A percentile compares a stretch with the other conserved stretches of the same genome.
Conservation (phyloP, 2,329 filamentous ascomycete species). For the Lecanicillium sp. region DNA sequence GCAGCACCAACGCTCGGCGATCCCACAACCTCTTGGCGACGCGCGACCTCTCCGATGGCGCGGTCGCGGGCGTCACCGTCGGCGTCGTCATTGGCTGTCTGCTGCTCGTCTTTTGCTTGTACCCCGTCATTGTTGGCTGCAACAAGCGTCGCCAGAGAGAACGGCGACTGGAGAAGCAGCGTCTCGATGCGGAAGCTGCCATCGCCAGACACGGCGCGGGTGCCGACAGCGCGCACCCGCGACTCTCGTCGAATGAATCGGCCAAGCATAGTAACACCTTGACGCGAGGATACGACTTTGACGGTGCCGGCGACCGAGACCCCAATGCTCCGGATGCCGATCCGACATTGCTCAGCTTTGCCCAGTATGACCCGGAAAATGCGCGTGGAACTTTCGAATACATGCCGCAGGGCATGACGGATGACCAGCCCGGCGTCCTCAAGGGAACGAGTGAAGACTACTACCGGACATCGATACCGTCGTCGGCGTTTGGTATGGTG, state of each 20-base stretch:
- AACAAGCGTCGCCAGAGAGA: constrained; percentile 25
- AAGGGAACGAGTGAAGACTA: constrained; percentile 35
- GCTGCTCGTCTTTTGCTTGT: constrained; percentile 32
- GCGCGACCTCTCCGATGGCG: constrained; percentile 26
- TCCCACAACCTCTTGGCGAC: not conserved
- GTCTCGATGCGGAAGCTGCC: constrained; percentile 27
- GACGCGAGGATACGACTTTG: constrained; percentile 21
- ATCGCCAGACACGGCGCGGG: constrained; percentile 15
- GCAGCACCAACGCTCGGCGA: not conserved
- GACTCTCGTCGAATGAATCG: constrained; percentile 33
- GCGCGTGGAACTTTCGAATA: constrained; percentile 13
- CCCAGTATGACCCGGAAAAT: constrained; percentile 5
- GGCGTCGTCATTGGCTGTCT: constrained; percentile 29
- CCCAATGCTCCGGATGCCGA: constrained; percentile 3
- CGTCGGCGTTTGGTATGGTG: constrained; percentile 36
- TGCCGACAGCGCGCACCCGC: constrained; percentile 23
- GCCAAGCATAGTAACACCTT: constrained; percentile 26
- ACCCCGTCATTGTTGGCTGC: constrained; percentile 32
- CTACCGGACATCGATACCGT: constrained; percentile 35
- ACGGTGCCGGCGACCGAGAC: not conserved
- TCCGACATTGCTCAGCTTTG: constrained; percentile 13
- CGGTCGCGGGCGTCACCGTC: constrained; percentile 33
- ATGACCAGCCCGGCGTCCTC: constrained; percentile 27
- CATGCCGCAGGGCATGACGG: constrained; percentile 19
- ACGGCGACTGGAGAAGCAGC: constrained; percentile 13